A percentile compares a stretch with the other conserved stretches of the same genome.
These are phyloP conservation scores for Curvularia hawaiiensis DNA, from an alignment of 2,329 filamentous ascomycete species.

Conservation along the genomic window DNA sequence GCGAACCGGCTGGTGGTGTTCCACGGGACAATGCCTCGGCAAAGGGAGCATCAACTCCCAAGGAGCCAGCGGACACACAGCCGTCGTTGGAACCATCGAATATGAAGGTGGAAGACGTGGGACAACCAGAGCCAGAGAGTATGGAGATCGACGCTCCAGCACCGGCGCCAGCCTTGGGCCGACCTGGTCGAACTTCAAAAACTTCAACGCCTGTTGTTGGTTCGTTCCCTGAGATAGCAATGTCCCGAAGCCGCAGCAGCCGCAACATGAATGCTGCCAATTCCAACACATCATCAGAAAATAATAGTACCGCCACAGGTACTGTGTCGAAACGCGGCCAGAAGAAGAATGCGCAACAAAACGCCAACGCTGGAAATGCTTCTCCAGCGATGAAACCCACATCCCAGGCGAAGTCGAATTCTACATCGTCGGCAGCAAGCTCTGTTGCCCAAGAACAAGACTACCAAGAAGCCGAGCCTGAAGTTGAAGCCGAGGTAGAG, in stretches of 20 bases:
- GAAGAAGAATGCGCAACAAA: conserved; percentile 41
- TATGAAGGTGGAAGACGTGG: conserved; percentile 58
- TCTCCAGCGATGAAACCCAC: conserved; percentile 36
- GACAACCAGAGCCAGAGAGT: conserved; percentile 50
- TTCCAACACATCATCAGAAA: conserved; percentile 46
- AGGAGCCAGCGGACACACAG: conserved; percentile 34
- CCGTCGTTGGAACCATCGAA: conserved; percentile 55
- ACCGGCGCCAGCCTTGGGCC: conserved; percentile 37
- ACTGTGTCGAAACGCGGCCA: conserved; percentile 43
- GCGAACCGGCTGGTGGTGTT: conserved; percentile 40
- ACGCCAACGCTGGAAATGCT: conserved; percentile 24
- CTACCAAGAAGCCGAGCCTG: conserved; percentile 35
- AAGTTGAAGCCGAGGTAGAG: conserved; percentile 41
- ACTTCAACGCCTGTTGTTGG: conserved; percentile 55
- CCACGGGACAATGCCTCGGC: conserved; percentile 29
- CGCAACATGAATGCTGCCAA: conserved; percentile 47
- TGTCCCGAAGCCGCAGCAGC: conserved; percentile 51
- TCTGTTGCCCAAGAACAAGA: conserved; percentile 42
- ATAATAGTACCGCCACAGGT: conserved; percentile 44
- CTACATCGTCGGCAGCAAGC: conserved; percentile 41
- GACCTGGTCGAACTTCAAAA: conserved; percentile 53
- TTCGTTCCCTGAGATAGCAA: conserved; percentile 49
- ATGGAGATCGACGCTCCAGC: conserved; percentile 42
- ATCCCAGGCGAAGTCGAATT: conserved; percentile 34
- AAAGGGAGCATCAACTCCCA: conserved; percentile 38